Percentiles rank a stretch among this genome's conserved stretches.
Conservation (phyloP, 2,329 filamentous ascomycete species). For the Phoma herbarum region DNA sequence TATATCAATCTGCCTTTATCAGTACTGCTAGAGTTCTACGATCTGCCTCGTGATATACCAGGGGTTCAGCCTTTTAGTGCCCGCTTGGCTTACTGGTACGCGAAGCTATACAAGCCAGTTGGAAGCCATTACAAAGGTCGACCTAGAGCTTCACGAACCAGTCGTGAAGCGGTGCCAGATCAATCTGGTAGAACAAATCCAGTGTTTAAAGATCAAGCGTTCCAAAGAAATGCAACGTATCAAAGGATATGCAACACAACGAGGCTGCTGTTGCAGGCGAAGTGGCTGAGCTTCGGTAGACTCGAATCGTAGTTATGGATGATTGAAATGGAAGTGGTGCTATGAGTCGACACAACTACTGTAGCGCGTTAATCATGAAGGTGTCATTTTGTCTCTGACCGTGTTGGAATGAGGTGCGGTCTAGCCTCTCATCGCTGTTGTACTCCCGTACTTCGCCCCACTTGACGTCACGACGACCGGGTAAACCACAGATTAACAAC, state of each 20-base stretch:
- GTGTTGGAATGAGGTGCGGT: conserved; percentile 7
- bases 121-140: conserved; percentile 4
- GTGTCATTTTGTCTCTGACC: conserved; percentile 2
- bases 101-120: conserved; percentile 9
- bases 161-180: neutral
- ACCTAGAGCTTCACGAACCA: conserved; percentile 10
- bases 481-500: conserved; percentile 8
- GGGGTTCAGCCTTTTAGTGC: conserved; percentile 22
- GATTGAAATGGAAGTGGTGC: neutral
- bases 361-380: neutral
- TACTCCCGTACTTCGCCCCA: conserved; percentile 19
- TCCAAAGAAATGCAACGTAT: neutral
- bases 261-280: neutral
- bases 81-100: conserved; percentile 27
- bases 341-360: neutral
- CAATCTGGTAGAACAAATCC: conserved; percentile 5
- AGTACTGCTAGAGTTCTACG: conserved; percentile 1
- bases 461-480: conserved; percentile 19
- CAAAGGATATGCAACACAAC: neutral
- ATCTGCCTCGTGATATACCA: neutral
- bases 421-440: conserved; percentile 11
- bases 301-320: neutral
- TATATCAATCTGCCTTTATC: conserved; percentile 1
- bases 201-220: conserved; percentile 4
- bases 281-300: neutral